Evolutionary conservation across 805 yeast genomes (phyloP).

Genomic region (Pachysolen tannophilus): DNA sequence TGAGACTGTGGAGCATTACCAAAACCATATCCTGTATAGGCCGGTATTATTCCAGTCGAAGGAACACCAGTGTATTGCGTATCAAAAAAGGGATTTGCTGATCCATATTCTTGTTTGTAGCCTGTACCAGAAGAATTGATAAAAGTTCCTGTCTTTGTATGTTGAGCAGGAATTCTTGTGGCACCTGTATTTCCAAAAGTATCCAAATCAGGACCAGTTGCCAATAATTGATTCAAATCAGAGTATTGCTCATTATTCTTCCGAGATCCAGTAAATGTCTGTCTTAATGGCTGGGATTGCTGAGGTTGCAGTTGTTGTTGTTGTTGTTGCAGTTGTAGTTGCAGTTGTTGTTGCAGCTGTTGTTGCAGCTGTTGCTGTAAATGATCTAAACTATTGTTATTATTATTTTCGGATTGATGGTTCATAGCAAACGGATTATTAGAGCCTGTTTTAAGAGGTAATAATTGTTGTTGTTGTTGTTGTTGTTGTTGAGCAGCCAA

Average conservation of each 20-base stretch:
- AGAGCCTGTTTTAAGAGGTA: slow-evolving; percentile 49
- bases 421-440: slow-evolving; percentile 69
- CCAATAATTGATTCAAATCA: slow-evolving; percentile 70
- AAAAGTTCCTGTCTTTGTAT: slow-evolving; percentile 73
- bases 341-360: slow-evolving; percentile 29
- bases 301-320: slow-evolving; percentile 26
- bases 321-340: slow-evolving; percentile 31
- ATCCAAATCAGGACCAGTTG: slow-evolving; percentile 86
- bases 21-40: slow-evolving; percentile 91
- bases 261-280: slow-evolving; percentile 43
- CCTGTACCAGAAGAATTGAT: slow-evolving; percentile 89
- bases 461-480: slow-evolving; percentile 10
- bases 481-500: slow-evolving; percentile 13
- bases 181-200: slow-evolving; percentile 88
- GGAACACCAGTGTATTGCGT: slow-evolving; percentile 72
- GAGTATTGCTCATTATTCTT: slow-evolving; percentile 50
- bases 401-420: slow-evolving; percentile 13
- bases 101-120: slow-evolving; percentile 39
- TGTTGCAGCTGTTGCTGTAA: slow-evolving; percentile 16
- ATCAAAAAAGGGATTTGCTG: slow-evolving; percentile 50
- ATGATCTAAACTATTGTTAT: slow-evolving; percentile 12
- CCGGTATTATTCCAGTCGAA: slow-evolving; percentile 57
- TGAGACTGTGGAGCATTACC: slow-evolving; percentile 58
- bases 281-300: slow-evolving; percentile 35
- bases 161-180: slow-evolving; percentile 84